These are phyloP conservation scores for Daldinia bambusicola DNA, from an alignment of 495 filamentous ascomycete species.

Conservation along the genomic window DNA sequence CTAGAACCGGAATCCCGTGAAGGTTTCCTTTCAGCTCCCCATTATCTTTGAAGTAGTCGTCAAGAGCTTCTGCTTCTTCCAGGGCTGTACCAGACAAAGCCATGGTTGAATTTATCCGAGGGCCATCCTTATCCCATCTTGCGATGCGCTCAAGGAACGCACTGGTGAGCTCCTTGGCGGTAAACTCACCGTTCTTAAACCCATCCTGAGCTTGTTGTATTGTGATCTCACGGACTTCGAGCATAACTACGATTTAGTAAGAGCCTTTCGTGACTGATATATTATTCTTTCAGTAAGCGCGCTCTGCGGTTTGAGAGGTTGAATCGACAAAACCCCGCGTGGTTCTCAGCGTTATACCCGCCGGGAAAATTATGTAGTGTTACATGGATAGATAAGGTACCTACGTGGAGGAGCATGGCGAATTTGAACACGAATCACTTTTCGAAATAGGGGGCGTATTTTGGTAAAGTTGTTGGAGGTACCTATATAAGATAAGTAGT, in stretches of 20 bases:
- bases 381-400: not conserved
- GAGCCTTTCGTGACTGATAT: not conserved
- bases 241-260: slow-evolving; percentile 16
- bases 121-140: slow-evolving; percentile 35
- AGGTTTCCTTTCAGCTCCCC: slow-evolving; percentile 38
- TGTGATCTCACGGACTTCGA: slow-evolving; percentile 42
- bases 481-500: too few species aligned
- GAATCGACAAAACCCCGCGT: not conserved
- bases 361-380: not conserved
- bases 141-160: slow-evolving; percentile 39
- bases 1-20: slow-evolving; percentile 43
- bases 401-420: not conserved
- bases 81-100: slow-evolving; percentile 35
- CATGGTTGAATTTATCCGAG: slow-evolving; percentile 43
- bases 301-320: not conserved
- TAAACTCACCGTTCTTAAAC: slow-evolving; percentile 32
- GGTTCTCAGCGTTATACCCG: not conserved
- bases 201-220: slow-evolving; percentile 38
- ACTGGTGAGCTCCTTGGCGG: slow-evolving; percentile 33
- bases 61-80: slow-evolving; percentile 30
- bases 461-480: not conserved
- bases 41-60: slow-evolving; percentile 20
- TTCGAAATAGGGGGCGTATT: not conserved
- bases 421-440: not conserved
- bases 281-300: not conserved